phyloP scores from a whole-genome alignment of 2,329 filamentous ascomycete species.

The Exophiala bonariae region DNA sequence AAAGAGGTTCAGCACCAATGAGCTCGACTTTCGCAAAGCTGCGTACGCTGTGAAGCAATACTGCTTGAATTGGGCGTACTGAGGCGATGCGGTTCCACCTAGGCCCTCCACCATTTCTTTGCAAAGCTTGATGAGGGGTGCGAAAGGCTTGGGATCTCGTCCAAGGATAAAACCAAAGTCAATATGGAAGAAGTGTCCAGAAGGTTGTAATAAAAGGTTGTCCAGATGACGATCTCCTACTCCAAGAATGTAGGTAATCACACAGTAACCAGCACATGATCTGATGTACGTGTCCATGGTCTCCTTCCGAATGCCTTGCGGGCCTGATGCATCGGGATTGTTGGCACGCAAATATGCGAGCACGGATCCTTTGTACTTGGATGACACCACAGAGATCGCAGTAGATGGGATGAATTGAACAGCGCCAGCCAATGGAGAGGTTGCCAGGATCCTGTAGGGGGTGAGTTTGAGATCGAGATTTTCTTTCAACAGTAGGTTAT shows the following conservation, averaged over 20 bases:
- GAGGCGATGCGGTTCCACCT: slow-evolving; percentile 77
- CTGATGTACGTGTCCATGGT: slow-evolving; percentile 94
- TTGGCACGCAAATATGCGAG: slow-evolving; percentile 84
- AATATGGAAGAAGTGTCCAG: slow-evolving; percentile 95
- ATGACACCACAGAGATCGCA: slow-evolving; percentile 77
- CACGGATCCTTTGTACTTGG: slow-evolving; percentile 75
- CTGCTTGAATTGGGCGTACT: slow-evolving; percentile 87
- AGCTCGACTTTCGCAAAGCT: slow-evolving; percentile 83
- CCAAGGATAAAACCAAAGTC: slow-evolving; percentile 98
- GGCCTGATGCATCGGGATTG: slow-evolving; percentile 80
- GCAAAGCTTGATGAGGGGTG: slow-evolving; percentile 93
- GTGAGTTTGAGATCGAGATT: slow-evolving; percentile 94
- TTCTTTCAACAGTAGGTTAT: slow-evolving; percentile 90
- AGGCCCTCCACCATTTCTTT: slow-evolving; percentile 99
- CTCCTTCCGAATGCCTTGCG: slow-evolving; percentile 85
- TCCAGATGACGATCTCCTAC: slow-evolving; percentile 95
- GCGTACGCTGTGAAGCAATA: slow-evolving; percentile 96
- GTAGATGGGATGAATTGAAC: slow-evolving; percentile 91
- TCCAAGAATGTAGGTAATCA: slow-evolving; percentile 95
- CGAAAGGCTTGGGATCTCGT: slow-evolving; percentile 94
- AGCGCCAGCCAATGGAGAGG: slow-evolving; percentile 82
- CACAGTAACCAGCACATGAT: slow-evolving; percentile 95
- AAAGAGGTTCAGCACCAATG: slow-evolving; percentile 91
- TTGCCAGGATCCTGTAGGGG: slow-evolving; percentile 94
- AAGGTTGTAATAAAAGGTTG: slow-evolving; percentile 86